Evolutionary conservation across 2,329 filamentous ascomycete species (phyloP), one percentile per base, ranked within the genome.

Genomic region (Phialemonium atrogriseum): DNA sequence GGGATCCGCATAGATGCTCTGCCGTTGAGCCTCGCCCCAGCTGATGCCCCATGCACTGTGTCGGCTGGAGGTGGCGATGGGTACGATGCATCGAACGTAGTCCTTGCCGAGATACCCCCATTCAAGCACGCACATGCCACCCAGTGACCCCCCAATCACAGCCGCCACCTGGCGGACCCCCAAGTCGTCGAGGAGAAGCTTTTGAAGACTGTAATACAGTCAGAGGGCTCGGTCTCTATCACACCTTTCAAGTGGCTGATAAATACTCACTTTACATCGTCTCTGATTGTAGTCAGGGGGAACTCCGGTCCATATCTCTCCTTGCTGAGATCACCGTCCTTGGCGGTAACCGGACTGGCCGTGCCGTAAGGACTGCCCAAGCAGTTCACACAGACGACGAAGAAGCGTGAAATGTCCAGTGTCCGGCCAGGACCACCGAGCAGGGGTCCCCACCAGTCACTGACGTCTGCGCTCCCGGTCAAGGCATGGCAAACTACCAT

Each of bases 1-100:
- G 19, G 91, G 91, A 54, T 98, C 91, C 23, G 86, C 88, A 60
- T 96, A 98, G 54, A 98, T 96, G 68, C 83, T 88, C 60, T 91
- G 84, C 31, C 85, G 71, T 55, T 93, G 85, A 4, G 84, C 84
- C 54, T 91, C 85, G 24, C 84, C 84, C 85, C 85, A 93, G 58
- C 82, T 88, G 49, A 91, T 93, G 15, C 85, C 81, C 85, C 85
- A 93, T 5, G 85, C 85, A 48, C 84, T 89, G 56, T 91, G 86
- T 24, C 80, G 69, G 45, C 82, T 84, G 7, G 84, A 89, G 5
- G 85, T 91, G 14, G 85, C 85, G 46, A 93, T 89, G 10, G 85
- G 82, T 8, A 91, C 80, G 44, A 91, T 78, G 42, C 70, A 78
- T 42, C 78, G 76, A 34, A 93, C 84, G 46, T 91, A 93, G 43